Base-by-base conservation (phyloP, 2,329 filamentous ascomycete genomes). In the Leptodontidium sp. region DNA sequence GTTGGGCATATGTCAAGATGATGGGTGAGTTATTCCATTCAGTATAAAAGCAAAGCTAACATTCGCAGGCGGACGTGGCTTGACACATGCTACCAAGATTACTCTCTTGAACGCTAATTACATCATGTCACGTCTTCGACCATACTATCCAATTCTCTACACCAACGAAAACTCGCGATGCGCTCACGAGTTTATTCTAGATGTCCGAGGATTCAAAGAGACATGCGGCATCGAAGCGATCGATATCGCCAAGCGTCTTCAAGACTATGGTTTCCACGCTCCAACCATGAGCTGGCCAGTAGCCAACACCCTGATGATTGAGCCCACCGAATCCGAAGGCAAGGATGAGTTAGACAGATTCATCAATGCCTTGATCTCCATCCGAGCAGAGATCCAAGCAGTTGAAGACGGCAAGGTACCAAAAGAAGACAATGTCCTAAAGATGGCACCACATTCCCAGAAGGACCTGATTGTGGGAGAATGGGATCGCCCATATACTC, bases 261-360 rank as follows among this genome's bases (percentile, higher is more conserved):
- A 98, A 81, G 95, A 98, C 79, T 98, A 97, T 79, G 95, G 95
- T 52, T 98, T 98, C 88, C 95, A 98, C 81, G 93, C 94, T 1
- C 95, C 95, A 0, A 98, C 95, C 64, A 98, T 98, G 95, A 94
- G 90, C 79, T 98, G 93, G 93, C 95, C 95, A 1, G 94, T 98
- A 1, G 88, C 93, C 64, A 97, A 97, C 82, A 98, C 95, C 0
- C 88, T 98, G 55, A 98, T 98, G 95, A 97, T 98, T 73, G 95
- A 98, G 84, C 95, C 95, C 1, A 98, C 95, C 0, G 95, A 98
- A 82, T 94, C 91, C 15, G 95, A 98, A 84, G 93, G 88, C 81
- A 94, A 96, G 80, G 91, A 91, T 71, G 95, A 98, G 84, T 88
- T 98, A 1, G 95, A 98, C 80, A 91, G 95, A 26, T 98, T 98